Percentiles rank a stretch among this genome's conserved stretches.
Evolutionary conservation across 169 alveolate genomes (phyloP).

Genomic region (Plasmodium malariae): DNA sequence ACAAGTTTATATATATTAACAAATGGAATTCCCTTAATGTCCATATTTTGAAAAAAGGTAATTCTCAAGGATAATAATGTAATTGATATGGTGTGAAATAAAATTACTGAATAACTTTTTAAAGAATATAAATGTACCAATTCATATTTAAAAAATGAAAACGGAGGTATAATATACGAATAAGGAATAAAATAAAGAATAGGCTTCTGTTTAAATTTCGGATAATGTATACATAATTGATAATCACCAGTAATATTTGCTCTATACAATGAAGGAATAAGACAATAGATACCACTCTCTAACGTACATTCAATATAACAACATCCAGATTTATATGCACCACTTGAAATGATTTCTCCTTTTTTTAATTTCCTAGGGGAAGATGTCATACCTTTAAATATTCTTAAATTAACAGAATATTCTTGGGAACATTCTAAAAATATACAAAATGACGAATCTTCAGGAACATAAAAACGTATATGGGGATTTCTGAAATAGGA

Average conservation of each 20-base stretch:
- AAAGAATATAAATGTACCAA: slow-evolving; percentile 44
- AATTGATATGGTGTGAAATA: slow-evolving; percentile 21
- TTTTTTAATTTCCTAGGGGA: slow-evolving; percentile 84
- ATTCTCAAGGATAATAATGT: slow-evolving; percentile 52
- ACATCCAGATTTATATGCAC: slow-evolving; percentile 85
- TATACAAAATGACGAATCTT: slow-evolving; percentile 74
- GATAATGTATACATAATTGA: slow-evolving; percentile 75
- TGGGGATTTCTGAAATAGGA: slow-evolving; percentile 87
- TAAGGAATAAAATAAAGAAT: slow-evolving; percentile 66
- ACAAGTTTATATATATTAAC: slow-evolving; percentile 67
- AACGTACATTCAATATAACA: slow-evolving; percentile 79
- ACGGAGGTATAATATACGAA: slow-evolving; percentile 58
- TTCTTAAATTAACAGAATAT: slow-evolving; percentile 86
- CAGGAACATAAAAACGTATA: slow-evolving; percentile 80
- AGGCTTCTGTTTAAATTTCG: slow-evolving; percentile 57
- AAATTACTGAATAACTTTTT: slow-evolving; percentile 72
- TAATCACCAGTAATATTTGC: slow-evolving; percentile 55
- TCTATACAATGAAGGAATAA: slow-evolving; percentile 81
- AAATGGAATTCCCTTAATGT: slow-evolving; percentile 72
- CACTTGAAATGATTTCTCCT: slow-evolving; percentile 83
- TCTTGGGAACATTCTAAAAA: slow-evolving; percentile 84
- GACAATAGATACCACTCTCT: slow-evolving; percentile 78
- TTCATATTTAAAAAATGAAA: slow-evolving; percentile 61
- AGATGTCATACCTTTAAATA: slow-evolving; percentile 84
- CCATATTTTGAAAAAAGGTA: slow-evolving; percentile 58